phyloP scores from a whole-genome alignment of 345 rosid genomes.

The Aquilaria malaccensis region DNA sequence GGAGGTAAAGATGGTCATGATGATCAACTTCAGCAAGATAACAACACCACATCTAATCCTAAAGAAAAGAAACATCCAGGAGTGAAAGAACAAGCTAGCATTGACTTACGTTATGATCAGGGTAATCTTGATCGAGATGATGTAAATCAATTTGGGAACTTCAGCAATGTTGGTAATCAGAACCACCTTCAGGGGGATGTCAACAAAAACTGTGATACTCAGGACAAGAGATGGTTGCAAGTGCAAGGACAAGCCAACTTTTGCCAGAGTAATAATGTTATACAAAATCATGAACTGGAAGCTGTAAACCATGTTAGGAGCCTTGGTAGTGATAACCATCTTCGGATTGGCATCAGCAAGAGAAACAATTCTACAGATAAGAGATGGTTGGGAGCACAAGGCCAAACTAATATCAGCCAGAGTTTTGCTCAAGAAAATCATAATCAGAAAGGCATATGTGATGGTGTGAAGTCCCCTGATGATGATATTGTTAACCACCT shows the following conservation, averaged over 20 bases:
- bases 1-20: slow-evolving; percentile 12
- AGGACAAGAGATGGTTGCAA: slow-evolving; percentile 23
- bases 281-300: no score
- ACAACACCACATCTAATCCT: neutral
- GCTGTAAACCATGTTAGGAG: no score
- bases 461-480: no score
- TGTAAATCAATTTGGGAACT: no score
- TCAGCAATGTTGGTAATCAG: slow-evolving; percentile 5
- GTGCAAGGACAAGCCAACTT: neutral
- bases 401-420: no score
- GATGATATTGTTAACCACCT: no score
- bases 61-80: slow-evolving; percentile 23
- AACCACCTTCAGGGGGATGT: slow-evolving; percentile 17
- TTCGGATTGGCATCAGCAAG: neutral
- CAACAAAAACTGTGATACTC: neutral
- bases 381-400: no score
- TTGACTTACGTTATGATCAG: no score
- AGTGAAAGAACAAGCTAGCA: neutral
- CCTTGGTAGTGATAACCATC: neutral
- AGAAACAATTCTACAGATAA: neutral
- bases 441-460: no score
- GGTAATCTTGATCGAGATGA: no score
- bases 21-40: slow-evolving; percentile 19
- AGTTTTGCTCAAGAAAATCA: no score
- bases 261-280: no score